Evolutionary conservation across 805 yeast species (phyloP).

Genomic region (Wickerhamiella bombiphila): DNA sequence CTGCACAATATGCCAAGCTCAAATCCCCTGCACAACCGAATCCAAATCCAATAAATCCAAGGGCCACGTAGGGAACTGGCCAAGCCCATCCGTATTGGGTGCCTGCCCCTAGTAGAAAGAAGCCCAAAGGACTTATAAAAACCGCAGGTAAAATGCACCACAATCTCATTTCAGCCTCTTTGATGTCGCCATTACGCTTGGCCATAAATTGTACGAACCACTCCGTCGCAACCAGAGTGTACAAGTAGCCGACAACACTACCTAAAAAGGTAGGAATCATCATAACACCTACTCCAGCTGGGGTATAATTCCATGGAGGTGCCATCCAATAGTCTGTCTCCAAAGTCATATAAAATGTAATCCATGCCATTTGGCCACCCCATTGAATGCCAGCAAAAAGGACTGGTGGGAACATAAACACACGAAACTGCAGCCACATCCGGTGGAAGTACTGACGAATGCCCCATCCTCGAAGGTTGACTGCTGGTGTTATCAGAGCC

Average conservation of each 20-base stretch:
- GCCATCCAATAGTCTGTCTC: constrained; percentile 52
- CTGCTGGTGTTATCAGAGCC: constrained; percentile 26
- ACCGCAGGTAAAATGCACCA: constrained; percentile 34
- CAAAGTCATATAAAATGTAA: constrained; percentile 57
- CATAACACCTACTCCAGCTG: constrained; percentile 56
- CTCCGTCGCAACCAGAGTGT: constrained; percentile 38
- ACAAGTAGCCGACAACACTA: constrained; percentile 33
- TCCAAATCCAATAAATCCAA: constrained; percentile 39
- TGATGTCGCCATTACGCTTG: constrained; percentile 32
- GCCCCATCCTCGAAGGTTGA: constrained; percentile 47
- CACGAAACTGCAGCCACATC: constrained; percentile 29
- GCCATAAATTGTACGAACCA: constrained; percentile 34
- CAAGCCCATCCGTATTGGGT: constrained; percentile 39
- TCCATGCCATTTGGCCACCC: constrained; percentile 63
- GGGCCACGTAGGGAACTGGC: constrained; percentile 37
- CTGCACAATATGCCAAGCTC: constrained; percentile 38
- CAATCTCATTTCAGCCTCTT: constrained; percentile 41
- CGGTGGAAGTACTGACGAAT: constrained; percentile 45
- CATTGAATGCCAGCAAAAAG: constrained; percentile 48
- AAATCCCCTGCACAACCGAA: constrained; percentile 33
- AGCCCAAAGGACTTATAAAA: constrained; percentile 36
- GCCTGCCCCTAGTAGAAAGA: constrained; percentile 49
- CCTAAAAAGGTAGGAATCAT: constrained; percentile 47
- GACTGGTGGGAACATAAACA: constrained; percentile 31
- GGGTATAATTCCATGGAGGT: constrained; percentile 50